A percentile compares a stretch with the other conserved stretches of the same genome.
These are phyloP conservation scores for Cyclotella kingstonii DNA, from an alignment of 108 stramenopile genomes.

Conservation along the genomic window DNA sequence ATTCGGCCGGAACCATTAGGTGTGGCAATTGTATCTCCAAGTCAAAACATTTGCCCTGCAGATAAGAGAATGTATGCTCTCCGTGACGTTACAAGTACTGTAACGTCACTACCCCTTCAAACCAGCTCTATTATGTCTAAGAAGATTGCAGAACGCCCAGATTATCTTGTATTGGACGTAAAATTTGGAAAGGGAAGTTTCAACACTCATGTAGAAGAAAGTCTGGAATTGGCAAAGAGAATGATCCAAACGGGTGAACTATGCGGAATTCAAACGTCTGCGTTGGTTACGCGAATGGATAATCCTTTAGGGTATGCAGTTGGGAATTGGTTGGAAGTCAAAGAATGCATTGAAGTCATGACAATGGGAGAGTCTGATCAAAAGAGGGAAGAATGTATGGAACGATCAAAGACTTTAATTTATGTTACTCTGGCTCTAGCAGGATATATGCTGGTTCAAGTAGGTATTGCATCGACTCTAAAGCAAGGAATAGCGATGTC, in stretches of 20 bases:
- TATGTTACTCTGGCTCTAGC: constrained; percentile 61
- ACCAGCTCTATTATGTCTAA: constrained; percentile 81
- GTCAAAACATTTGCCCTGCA: constrained; percentile 59
- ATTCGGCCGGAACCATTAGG: not conserved
- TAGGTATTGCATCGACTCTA: constrained; percentile 32
- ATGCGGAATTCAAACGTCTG: constrained; percentile 65
- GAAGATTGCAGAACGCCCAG: constrained; percentile 82
- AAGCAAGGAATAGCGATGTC: constrained; percentile 47
- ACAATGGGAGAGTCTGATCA: constrained; percentile 19
- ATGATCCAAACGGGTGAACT: constrained; percentile 74
- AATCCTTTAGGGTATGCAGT: constrained; percentile 64
- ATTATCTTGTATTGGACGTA: constrained; percentile 75
- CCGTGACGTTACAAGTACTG: constrained; percentile 81
- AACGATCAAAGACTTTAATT: constrained; percentile 45
- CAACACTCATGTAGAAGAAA: constrained; percentile 53
- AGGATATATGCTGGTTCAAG: constrained; percentile 77
- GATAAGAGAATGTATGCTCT: constrained; percentile 83
- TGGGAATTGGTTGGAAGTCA: constrained; percentile 83
- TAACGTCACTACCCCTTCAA: constrained; percentile 65
- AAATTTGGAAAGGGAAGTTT: constrained; percentile 75
- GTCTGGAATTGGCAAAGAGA: constrained; percentile 53
- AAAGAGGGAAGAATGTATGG: not conserved
- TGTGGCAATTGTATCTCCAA: constrained; percentile 62
- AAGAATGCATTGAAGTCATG: constrained; percentile 75
- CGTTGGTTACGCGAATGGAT: constrained; percentile 82